Conservation (phyloP, 2,329 filamentous ascomycete genomes). For the Meredithiella fracta region DNA sequence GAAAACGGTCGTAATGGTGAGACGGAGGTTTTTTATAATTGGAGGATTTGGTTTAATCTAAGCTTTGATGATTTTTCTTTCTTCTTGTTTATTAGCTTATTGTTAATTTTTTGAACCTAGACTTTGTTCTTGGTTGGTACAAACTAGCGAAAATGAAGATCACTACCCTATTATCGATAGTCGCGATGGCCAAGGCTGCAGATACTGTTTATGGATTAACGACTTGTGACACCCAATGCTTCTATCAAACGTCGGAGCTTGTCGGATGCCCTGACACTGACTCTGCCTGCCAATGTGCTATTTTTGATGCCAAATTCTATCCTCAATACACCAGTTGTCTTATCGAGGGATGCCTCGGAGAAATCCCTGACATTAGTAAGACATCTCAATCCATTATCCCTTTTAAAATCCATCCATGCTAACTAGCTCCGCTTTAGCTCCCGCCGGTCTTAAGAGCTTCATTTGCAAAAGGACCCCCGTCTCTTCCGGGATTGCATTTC, state of each 20-base stretch:
- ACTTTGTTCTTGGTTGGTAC: not conserved
- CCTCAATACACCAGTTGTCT: constrained; percentile 14
- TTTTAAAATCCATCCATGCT: not conserved
- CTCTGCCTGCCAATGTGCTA: constrained; percentile 10
- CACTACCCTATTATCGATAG: not conserved
- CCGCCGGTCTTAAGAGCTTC: not conserved
- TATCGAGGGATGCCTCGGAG: constrained; percentile 13
- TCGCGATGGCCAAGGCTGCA: not conserved
- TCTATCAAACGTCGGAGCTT: constrained; percentile 9
- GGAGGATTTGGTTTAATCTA: no score
- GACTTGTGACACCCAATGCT: constrained; percentile 13
- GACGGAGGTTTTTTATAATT: no score
- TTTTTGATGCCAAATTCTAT: constrained; percentile 9
- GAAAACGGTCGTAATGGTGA: not conserved
- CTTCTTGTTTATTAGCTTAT: no score
- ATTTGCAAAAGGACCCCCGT: not conserved
- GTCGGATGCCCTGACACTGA: constrained; percentile 11
- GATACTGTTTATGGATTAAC: constrained; percentile 9
- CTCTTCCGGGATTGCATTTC: not conserved
- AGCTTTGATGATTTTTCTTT: no score
- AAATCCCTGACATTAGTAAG: not conserved
- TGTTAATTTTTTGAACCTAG: no score
- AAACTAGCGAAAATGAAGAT: not conserved
- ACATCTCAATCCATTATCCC: not conserved
- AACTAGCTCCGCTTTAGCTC: not conserved